phyloP scores from a whole-genome alignment of 2,329 filamentous ascomycete species.

The Xylariales sp. region DNA sequence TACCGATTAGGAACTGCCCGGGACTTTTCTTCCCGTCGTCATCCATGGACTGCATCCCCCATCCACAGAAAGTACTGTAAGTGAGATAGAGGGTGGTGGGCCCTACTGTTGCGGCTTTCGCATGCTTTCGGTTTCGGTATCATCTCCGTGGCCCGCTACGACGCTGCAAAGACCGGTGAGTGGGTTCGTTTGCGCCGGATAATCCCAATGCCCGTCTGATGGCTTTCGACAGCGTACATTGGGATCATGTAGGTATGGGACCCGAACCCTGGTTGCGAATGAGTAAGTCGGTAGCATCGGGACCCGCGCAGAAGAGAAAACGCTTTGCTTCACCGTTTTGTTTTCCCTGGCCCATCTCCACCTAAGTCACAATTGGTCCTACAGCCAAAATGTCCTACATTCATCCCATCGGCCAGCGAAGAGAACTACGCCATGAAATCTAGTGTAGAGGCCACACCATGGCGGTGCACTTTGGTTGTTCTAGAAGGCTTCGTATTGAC shows the following conservation, averaged over 20 bases:
- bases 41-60: constrained; percentile 10
- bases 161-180: constrained; percentile 17
- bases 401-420: constrained; percentile 16
- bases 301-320: background rate
- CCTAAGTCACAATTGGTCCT: background rate
- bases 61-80: too few species aligned
- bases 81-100: too few species aligned
- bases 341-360: background rate
- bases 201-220: constrained; percentile 41
- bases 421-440: background rate
- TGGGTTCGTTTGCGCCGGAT: constrained; percentile 33
- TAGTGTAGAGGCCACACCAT: background rate
- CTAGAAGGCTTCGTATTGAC: constrained; percentile 5
- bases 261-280: constrained; percentile 16
- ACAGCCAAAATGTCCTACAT: constrained; percentile 1
- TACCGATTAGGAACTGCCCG: constrained; percentile 14
- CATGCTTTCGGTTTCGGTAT: constrained; percentile 26
- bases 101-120: background rate
- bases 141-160: constrained; percentile 25
- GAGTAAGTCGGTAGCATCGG: constrained; percentile 17
- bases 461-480: constrained; percentile 26
- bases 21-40: constrained; percentile 27
- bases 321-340: constrained; percentile 3
- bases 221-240: constrained; percentile 14
- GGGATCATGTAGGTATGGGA: background rate